Evolutionary conservation across 768 basidiomycete genomes (phyloP), one percentile per base, ranked within the genome.

Genomic region (Basidioascus undulatus): DNA sequence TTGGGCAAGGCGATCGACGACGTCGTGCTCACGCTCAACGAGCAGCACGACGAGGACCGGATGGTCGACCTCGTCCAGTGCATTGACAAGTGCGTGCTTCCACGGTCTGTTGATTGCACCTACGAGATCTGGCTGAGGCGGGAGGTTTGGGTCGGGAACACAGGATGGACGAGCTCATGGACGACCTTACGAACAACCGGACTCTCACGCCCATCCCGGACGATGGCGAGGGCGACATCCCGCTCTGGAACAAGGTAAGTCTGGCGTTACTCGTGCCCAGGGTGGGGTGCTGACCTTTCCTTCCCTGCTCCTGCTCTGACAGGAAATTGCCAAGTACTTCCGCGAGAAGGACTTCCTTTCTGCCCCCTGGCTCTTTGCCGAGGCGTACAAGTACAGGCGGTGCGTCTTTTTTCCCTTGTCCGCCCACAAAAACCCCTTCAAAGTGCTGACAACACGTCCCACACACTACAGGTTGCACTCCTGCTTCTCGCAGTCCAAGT

Each of bases 1-100:
- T 65, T 92, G 36, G 82, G 83, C 48, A 94, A 92, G 61, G 87
- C 80, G 11, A 86, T 92, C 51, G 84, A 87, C 52, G 87, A 94
- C 54, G 66, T 75, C 8, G 77, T 76, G 40, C 70, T 73, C 50
- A 92, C 86, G 21, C 69, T 92, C 49, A 89, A 92, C 59, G 73
- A 76, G 48, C 57, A 62, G 45, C 76, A 70, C 32, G 64, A 70
- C 19, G 86, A 89, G 55, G 83, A 92, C 47, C 65, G 64, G 34
- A 70, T 92, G 50, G 61, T 76, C 44, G 87, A 94, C 57, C 72
- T 94, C 46, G 72, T 74, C 47, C 63, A 68, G 43, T 86, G 78
- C 58, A 78, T 89, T 46, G 72, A 83, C n/a, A n/a, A n/a, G n/a
- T n/a, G n/a, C n/a, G n/a, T n/a, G n/a, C n/a, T n/a, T n/a, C n/a